phyloP scores from a whole-genome alignment of 495 filamentous ascomycete species.

The Aspergillus kassunensis region DNA sequence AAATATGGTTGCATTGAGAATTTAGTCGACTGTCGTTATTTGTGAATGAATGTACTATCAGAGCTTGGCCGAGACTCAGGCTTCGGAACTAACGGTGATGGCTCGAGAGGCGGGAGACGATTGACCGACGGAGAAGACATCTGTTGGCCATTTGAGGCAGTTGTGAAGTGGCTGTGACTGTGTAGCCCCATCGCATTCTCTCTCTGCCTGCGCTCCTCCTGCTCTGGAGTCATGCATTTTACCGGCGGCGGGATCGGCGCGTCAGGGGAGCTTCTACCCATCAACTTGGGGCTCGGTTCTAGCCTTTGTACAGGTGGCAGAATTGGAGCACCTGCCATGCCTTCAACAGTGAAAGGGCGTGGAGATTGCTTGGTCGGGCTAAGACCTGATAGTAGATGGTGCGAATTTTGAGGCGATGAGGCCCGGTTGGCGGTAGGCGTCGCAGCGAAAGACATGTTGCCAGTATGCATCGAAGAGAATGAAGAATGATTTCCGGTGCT shows the following conservation, averaged over 20 bases:
- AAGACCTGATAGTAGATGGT: constrained; percentile 57
- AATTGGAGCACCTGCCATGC: constrained; percentile 41
- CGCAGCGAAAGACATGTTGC: constrained; percentile 22
- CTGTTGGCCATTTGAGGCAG: constrained; percentile 23
- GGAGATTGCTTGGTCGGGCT: constrained; percentile 73
- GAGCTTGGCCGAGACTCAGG: constrained; percentile 17
- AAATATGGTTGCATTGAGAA: too few relatives aligned
- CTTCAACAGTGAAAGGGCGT: constrained; percentile 45
- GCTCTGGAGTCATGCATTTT: constrained; percentile 47
- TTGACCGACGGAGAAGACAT: constrained; percentile 40
- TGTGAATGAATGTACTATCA: background rate
- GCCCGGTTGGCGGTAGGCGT: constrained; percentile 38
- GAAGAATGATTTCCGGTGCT: constrained; percentile 27
- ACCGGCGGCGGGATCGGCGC: constrained; percentile 44
- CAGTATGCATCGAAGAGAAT: constrained; percentile 28
- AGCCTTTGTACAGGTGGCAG: constrained; percentile 48
- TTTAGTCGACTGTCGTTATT: background rate
- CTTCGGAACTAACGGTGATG: constrained; percentile 26
- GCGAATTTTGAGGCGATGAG: constrained; percentile 46
- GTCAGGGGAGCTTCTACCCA: constrained; percentile 47
- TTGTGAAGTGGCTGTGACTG: constrained; percentile 19
- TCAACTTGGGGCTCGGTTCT: constrained; percentile 47
- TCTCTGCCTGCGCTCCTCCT: constrained; percentile 41
- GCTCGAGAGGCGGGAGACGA: constrained; percentile 35
- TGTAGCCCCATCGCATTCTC: constrained; percentile 36